A percentile compares a stretch with the other conserved stretches of the same genome.
Evolutionary conservation across 148 eudicot species (phyloP).

Genomic region (Chenopodium formosanum): DNA sequence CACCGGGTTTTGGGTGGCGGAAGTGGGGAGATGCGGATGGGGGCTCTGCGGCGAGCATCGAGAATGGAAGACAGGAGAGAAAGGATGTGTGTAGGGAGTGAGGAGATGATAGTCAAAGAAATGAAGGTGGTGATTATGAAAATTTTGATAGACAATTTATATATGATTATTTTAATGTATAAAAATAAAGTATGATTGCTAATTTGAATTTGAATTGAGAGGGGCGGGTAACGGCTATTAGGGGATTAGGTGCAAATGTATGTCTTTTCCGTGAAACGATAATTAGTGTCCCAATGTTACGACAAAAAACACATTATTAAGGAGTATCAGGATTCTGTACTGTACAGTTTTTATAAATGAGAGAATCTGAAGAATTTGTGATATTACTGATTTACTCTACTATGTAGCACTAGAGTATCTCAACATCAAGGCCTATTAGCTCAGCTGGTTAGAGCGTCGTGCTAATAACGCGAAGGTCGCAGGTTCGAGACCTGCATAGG

Average conservation of each 20-base stretch:
- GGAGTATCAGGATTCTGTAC: no score
- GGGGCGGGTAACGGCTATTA: slow-evolving; percentile 48
- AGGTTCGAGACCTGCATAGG: slow-evolving; percentile 89
- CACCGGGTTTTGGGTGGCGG: slow-evolving; percentile 24
- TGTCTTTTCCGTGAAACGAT: not conserved
- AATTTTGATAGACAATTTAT: no score
- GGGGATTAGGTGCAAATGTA: slow-evolving; percentile 9
- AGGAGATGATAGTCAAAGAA: not conserved
- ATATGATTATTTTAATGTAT: not conserved
- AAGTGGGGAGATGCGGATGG: slow-evolving; percentile 11
- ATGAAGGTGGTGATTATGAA: not conserved
- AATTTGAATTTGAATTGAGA: slow-evolving; percentile 46
- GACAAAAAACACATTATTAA: not conserved
- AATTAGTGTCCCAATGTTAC: not conserved
- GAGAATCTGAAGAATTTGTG: no score
- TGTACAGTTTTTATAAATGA: no score
- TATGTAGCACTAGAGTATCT: no score
- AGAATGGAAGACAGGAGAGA: not conserved
- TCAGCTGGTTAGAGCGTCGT: slow-evolving; percentile 69
- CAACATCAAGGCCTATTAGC: slow-evolving; percentile 44
- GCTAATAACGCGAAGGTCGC: slow-evolving; percentile 92
- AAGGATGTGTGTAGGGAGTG: not conserved
- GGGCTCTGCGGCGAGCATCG: slow-evolving; percentile 35
- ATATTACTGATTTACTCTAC: no score
- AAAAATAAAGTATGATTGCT: not conserved